These are phyloP conservation scores for Peronosclerospora sorghi DNA, from an alignment of 352 stramenopile species.

Conservation along the genomic window DNA sequence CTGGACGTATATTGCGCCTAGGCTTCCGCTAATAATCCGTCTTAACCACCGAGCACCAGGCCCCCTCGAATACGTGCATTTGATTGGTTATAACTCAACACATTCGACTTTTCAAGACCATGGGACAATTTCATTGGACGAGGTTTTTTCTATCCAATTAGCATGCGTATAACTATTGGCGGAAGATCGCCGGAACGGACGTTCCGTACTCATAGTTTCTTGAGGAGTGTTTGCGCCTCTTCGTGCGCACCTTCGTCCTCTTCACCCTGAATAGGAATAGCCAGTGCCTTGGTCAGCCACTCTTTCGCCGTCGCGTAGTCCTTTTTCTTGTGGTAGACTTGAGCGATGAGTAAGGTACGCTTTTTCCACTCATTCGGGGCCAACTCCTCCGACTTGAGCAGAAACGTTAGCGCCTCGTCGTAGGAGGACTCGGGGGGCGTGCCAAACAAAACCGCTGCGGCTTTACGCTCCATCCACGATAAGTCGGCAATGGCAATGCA, in stretches of 20 bases:
- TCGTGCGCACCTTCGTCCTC: constrained; percentile 63
- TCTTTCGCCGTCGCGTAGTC: constrained; percentile 48
- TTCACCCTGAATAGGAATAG: constrained; percentile 37
- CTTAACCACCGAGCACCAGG: constrained; percentile 17
- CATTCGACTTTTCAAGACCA: not conserved
- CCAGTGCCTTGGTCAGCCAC: constrained; percentile 62
- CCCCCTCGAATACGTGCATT: constrained; percentile 1
- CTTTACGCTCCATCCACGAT: constrained; percentile 79
- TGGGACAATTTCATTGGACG: not conserved
- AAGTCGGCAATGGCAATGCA: constrained; percentile 78
- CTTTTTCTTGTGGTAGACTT: constrained; percentile 78
- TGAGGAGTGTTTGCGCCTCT: constrained; percentile 52
- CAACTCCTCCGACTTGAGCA: constrained; percentile 70
- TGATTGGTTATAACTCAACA: constrained; percentile 8
- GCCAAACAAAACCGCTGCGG: constrained; percentile 70
- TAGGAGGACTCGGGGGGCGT: constrained; percentile 73
- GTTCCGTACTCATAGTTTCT: constrained; percentile 30
- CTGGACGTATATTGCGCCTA: constrained; percentile 16
- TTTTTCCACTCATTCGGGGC: constrained; percentile 75
- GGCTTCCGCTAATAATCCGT: constrained; percentile 22
- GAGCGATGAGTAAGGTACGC: constrained; percentile 68
- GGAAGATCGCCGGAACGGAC: constrained; percentile 14
- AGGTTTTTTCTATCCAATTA: not conserved
- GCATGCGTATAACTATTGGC: not conserved
- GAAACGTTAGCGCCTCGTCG: constrained; percentile 62